Evolutionary conservation across 2,329 filamentous ascomycete species (phyloP).

Genomic region (Monilinia fructigena): DNA sequence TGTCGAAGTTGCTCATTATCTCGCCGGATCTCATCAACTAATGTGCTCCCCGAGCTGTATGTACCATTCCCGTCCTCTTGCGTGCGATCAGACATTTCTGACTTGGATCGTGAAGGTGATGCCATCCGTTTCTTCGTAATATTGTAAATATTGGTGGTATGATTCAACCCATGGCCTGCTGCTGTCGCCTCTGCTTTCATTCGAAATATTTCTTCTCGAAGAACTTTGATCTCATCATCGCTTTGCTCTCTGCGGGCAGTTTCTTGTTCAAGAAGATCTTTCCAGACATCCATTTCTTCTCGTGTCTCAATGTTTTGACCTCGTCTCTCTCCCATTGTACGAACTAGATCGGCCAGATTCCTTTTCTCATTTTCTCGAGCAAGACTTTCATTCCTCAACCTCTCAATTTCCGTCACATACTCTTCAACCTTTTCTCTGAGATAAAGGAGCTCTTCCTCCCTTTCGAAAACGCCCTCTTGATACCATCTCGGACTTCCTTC

Average conservation of each 20-base stretch:
- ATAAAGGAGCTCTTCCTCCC: slow-evolving; percentile 83
- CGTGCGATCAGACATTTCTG: slow-evolving; percentile 45
- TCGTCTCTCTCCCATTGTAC: slow-evolving; percentile 56
- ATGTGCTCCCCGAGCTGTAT: slow-evolving; percentile 60
- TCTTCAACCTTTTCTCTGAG: slow-evolving; percentile 83
- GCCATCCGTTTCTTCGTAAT: slow-evolving; percentile 52
- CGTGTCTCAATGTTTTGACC: slow-evolving; percentile 50
- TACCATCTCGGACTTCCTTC: slow-evolving; percentile 56
- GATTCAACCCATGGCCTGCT: slow-evolving; percentile 46
- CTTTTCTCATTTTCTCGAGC: slow-evolving; percentile 81
- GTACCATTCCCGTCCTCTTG: slow-evolving; percentile 52
- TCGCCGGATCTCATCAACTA: slow-evolving; percentile 71
- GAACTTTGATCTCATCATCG: slow-evolving; percentile 80
- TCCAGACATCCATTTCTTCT: slow-evolving; percentile 82
- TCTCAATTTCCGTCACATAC: slow-evolving; percentile 80
- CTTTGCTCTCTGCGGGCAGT: slow-evolving; percentile 84
- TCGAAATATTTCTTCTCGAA: slow-evolving; percentile 81
- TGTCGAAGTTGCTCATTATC: slow-evolving; percentile 76
- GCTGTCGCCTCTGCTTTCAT: slow-evolving; percentile 57
- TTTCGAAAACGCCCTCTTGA: slow-evolving; percentile 60
- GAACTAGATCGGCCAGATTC: slow-evolving; percentile 78
- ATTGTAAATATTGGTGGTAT: slow-evolving; percentile 66
- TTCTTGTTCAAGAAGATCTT: slow-evolving; percentile 90
- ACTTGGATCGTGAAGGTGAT: slow-evolving; percentile 49
- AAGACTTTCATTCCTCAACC: slow-evolving; percentile 73